Conservation (phyloP, 2,329 filamentous ascomycete species). For the Blumeria hordei region DNA sequence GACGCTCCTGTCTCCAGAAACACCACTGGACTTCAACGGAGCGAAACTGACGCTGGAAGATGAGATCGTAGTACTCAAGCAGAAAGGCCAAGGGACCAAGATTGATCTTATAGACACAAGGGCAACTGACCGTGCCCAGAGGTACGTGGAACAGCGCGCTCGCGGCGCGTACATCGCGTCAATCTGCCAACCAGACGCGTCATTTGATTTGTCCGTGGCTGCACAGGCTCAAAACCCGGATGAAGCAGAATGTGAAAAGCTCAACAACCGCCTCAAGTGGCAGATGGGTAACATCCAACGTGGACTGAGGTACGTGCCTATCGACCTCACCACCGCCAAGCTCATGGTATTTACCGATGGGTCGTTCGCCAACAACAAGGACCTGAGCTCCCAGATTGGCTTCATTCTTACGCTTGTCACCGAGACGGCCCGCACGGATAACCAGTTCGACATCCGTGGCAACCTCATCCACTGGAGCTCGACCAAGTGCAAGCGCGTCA, state of each 20-base stretch:
- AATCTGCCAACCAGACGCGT: not conserved
- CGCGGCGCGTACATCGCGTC: not conserved
- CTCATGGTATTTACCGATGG: slow-evolving; percentile 1
- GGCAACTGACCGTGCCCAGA: not conserved
- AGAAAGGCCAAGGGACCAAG: not conserved
- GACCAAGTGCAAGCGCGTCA: slow-evolving; percentile 1
- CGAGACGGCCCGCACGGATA: not conserved
- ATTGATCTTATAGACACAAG: not conserved
- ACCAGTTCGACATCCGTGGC: not conserved
- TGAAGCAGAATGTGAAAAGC: not conserved
- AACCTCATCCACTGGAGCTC: slow-evolving; percentile 1
- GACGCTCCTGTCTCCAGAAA: not conserved
- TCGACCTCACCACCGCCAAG: not conserved
- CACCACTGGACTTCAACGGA: slow-evolving; percentile 1
- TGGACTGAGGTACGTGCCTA: not conserved
- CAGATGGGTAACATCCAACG: not conserved
- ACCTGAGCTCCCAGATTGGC: not conserved
- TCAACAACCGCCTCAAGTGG: not conserved
- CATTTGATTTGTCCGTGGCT: not conserved
- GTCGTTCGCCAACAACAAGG: not conserved
- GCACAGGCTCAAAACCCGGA: not conserved
- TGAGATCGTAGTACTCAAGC: not conserved
- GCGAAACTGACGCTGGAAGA: not conserved
- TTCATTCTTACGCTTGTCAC: not conserved
- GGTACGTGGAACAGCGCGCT: not conserved